Evolutionary conservation across 495 filamentous ascomycete genomes (phyloP), one percentile per base, ranked within the genome.

Genomic region (Neurospora tetraspora): DNA sequence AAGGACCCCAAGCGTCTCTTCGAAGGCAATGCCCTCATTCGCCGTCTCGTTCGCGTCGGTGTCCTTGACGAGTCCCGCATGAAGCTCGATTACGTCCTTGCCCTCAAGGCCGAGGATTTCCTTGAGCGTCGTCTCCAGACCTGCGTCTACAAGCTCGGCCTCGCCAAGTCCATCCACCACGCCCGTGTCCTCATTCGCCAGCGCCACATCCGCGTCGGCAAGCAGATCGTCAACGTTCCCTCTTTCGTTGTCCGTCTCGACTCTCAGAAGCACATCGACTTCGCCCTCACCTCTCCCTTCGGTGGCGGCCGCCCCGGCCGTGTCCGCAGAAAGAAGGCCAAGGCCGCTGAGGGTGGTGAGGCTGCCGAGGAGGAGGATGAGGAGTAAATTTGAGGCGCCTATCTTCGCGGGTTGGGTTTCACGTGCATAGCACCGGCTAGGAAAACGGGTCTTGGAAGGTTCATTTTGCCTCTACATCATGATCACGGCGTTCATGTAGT

Each of bases 11-110:
- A 98, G 90, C 94, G 96, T 86, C 94, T 99, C 78, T 99, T 99
- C 90, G 96, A 99, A 89, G 96, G 96, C 84, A 99, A 99, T 86
- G 96, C 96, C 83, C 89, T 99, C 82, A 99, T 99, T 91, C 96
- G 96, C 82, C 96, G 96, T 90, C 94, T 99, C 72, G 96, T 99
- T 79, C 96, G 96, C 85, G 94, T 98, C 82, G 96, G 96, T 93
- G 96, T 99, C 81, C 92, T 99, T 83, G 96, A 99, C 83, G 96
- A 99, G 89, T 92, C 93, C 84, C 96, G 96, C 90, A 99, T 98
- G 96, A 99, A 97, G 92, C 94, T 99, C 88, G 96, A 99, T 96
- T 99, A 99, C 92, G 96, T 99, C 81, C 89, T 99, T 80, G 96
- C 96, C 84, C 91, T 99, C 75, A 94, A 94, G 87, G 91, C 92